Base-by-base conservation (phyloP, 352 stramenopile species). In the Aphanomyces astaci region DNA sequence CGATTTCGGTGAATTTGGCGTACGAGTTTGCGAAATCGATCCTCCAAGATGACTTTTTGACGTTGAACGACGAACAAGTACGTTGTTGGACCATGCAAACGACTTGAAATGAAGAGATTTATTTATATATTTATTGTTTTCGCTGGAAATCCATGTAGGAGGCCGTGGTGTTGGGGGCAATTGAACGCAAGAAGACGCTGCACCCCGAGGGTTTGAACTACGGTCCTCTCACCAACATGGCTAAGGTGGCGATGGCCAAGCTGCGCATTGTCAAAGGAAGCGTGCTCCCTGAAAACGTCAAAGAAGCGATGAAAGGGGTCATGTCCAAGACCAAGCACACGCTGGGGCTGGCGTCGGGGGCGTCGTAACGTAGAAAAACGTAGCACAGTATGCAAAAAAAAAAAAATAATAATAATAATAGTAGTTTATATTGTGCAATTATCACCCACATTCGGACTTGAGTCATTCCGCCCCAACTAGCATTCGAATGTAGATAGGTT, bases 41-140 rank as follows among this genome's bases (percentile, higher is more conserved):
- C 25, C 13, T 65, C 5, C 56, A 65, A 4, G 56, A 65, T 30
- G 56, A 65, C 30, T 65, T 65, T 46, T 49, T 65, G 17, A 13
- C 31, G 9, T 27, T 65, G 11, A 53, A 32, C 4, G 56, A 65
- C 17, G 32, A 52, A 19, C 56, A 65, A 53, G 56, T 33, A 17
- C n/a, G n/a, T n/a, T n/a, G n/a, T n/a, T n/a, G n/a, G n/a, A n/a
- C n/a, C n/a, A n/a, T n/a, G n/a, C n/a, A n/a, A n/a, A n/a, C n/a
- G n/a, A n/a, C n/a, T n/a, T n/a, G n/a, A n/a, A n/a, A n/a, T n/a
- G n/a, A n/a, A n/a, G n/a, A n/a, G n/a, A n/a, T n/a, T n/a, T n/a
- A n/a, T n/a, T n/a, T n/a, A n/a, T n/a, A n/a, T n/a, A n/a, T n/a
- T n/a, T n/a, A n/a, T n/a, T n/a, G n/a, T n/a, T n/a, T n/a, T n/a